Percentiles rank a stretch among this genome's conserved stretches.
Conservation (phyloP, 2,329 filamentous ascomycete species). For the Phialocephala subalpina region DNA sequence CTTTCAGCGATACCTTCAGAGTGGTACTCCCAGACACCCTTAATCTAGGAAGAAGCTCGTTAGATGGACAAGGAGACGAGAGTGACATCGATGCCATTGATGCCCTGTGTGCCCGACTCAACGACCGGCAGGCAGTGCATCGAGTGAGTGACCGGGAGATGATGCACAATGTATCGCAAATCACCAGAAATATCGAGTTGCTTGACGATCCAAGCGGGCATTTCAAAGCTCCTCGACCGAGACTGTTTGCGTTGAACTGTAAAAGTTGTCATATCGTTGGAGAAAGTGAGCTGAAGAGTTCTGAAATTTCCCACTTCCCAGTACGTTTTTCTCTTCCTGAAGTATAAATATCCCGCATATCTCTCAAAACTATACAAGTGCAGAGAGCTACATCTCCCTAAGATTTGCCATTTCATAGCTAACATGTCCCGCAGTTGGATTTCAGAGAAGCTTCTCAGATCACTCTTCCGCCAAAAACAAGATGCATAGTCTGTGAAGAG, state of each 20-base stretch:
- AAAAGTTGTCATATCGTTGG: constrained; percentile 47
- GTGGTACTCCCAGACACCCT: constrained; percentile 49
- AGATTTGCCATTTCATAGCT: not conserved
- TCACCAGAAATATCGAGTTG: constrained; percentile 46
- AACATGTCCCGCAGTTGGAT: constrained; percentile 27
- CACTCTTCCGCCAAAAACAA: constrained; percentile 41
- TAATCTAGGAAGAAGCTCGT: constrained; percentile 38
- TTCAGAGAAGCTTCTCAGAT: constrained; percentile 31
- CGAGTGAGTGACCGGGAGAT: constrained; percentile 51
- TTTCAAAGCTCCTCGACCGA: constrained; percentile 42
- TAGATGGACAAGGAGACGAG: constrained; percentile 43
- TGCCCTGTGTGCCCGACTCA: constrained; percentile 45
- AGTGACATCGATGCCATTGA: constrained; percentile 49
- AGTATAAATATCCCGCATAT: not conserved
- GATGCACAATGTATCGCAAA: constrained; percentile 47
- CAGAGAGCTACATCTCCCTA: not conserved
- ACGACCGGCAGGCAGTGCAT: constrained; percentile 46
- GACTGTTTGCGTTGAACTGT: constrained; percentile 49
- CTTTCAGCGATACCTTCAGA: constrained; percentile 47
- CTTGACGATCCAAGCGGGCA: constrained; percentile 47
- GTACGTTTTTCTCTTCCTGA: constrained; percentile 34
- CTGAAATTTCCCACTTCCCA: constrained; percentile 39
- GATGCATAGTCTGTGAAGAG: constrained; percentile 46
- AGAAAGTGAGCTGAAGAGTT: constrained; percentile 45
- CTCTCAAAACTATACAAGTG: not conserved